Conservation (phyloP, 441 rosid genomes). For the Gossypium laxum region DNA sequence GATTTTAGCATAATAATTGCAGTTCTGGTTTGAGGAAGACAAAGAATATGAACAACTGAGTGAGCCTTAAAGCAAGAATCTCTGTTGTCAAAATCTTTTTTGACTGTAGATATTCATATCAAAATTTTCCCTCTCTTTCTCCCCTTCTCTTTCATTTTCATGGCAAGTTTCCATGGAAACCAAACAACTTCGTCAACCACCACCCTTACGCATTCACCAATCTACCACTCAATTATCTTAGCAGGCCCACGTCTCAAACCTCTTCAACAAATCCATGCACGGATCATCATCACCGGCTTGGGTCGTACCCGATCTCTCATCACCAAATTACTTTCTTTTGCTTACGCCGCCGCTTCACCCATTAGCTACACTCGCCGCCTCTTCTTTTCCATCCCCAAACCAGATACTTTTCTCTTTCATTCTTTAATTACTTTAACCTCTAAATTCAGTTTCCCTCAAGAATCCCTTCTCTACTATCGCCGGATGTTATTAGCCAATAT, state of each 20-base stretch:
- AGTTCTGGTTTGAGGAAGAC: slow-evolving; percentile 59
- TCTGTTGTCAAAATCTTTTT: neutral
- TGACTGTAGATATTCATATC: neutral
- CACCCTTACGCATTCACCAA: slow-evolving; percentile 32
- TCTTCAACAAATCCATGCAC: slow-evolving; percentile 57
- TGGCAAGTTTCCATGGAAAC: slow-evolving; percentile 35
- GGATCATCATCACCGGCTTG: slow-evolving; percentile 40
- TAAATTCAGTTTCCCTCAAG: slow-evolving; percentile 30
- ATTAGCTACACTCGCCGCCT: slow-evolving; percentile 38
- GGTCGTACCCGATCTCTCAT: slow-evolving; percentile 49
- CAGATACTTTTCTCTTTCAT: slow-evolving; percentile 65
- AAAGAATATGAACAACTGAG: slow-evolving; percentile 76
- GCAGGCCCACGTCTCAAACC: slow-evolving; percentile 60
- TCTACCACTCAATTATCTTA: slow-evolving; percentile 38
- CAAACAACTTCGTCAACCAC: slow-evolving; percentile 11
- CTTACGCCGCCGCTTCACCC: slow-evolving; percentile 44
- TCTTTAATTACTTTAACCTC: slow-evolving; percentile 54
- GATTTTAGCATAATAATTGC: too few relatives aligned
- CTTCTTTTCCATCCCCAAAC: slow-evolving; percentile 41
- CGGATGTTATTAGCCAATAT: slow-evolving; percentile 35
- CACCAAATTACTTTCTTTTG: slow-evolving; percentile 61
- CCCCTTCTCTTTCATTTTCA: slow-evolving; percentile 3
- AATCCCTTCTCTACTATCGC: slow-evolving; percentile 45
- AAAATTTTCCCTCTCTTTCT: neutral
- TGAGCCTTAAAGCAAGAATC: slow-evolving; percentile 25